Percentiles rank a stretch among this genome's conserved stretches.
phyloP scores from a whole-genome alignment of 495 filamentous ascomycete species.

The Talaromyces trachyspermus region DNA sequence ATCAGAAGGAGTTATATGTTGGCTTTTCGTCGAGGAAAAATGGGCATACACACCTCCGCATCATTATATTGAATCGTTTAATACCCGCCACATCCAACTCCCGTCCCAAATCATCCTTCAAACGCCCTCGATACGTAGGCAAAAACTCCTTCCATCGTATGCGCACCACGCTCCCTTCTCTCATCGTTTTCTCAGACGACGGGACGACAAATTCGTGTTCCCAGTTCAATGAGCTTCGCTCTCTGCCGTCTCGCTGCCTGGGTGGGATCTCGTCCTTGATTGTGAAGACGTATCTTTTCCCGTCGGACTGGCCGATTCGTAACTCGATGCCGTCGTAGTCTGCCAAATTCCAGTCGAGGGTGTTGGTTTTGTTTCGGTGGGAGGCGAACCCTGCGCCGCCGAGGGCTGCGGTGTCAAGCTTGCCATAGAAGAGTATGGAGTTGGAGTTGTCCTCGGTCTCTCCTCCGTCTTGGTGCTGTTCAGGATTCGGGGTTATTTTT shows the following conservation, averaged over 20 bases:
- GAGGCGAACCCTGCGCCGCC: slow-evolving; percentile 79
- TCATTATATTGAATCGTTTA: slow-evolving; percentile 67
- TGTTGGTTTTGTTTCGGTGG: slow-evolving; percentile 53
- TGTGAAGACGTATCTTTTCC: slow-evolving; percentile 62
- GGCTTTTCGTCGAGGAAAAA: not conserved
- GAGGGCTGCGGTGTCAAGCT: slow-evolving; percentile 64
- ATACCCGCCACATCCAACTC: slow-evolving; percentile 47
- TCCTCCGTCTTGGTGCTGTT: no score
- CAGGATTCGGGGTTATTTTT: slow-evolving; percentile 12
- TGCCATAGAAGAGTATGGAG: slow-evolving; percentile 50
- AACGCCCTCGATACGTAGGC: slow-evolving; percentile 64
- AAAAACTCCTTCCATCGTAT: slow-evolving; percentile 56
- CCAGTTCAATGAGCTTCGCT: slow-evolving; percentile 52
- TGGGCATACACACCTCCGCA: slow-evolving; percentile 54
- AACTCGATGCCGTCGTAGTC: slow-evolving; percentile 48
- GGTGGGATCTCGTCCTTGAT: slow-evolving; percentile 60
- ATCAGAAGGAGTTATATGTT: no score
- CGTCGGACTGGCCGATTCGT: slow-evolving; percentile 24
- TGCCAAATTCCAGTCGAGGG: slow-evolving; percentile 39
- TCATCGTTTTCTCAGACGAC: slow-evolving; percentile 5
- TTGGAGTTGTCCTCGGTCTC: slow-evolving; percentile 5
- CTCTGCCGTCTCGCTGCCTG: slow-evolving; percentile 50
- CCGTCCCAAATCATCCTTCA: slow-evolving; percentile 44
- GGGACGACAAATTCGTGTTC: slow-evolving; percentile 30
- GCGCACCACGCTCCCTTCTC: slow-evolving; percentile 22